Conservation (phyloP, 2,329 filamentous ascomycete species). For the Penicillium sp. region DNA sequence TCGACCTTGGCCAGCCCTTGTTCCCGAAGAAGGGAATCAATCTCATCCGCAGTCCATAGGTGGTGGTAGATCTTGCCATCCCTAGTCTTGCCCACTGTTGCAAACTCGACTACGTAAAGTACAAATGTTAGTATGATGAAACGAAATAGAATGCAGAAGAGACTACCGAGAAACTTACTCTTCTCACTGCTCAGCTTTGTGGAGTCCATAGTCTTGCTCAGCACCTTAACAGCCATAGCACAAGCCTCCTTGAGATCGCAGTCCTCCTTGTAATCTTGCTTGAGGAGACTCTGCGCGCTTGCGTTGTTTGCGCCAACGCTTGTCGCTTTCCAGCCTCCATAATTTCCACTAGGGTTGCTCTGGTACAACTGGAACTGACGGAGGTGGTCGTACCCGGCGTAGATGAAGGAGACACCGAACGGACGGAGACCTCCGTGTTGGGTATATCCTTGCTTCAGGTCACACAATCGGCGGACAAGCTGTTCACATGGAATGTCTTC, state of each 20-base stretch:
- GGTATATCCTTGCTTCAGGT: constrained; percentile 98
- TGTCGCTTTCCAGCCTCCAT: constrained; percentile 98
- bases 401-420: constrained; percentile 99
- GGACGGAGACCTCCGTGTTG: constrained; percentile 97
- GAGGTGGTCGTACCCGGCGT: constrained; percentile 94
- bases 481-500: constrained; percentile 99
- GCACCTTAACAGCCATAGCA: constrained; percentile 93
- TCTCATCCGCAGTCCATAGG: constrained; percentile 95
- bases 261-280: constrained; percentile 99
- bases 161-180: constrained; percentile 61
- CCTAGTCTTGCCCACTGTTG: constrained; percentile 92
- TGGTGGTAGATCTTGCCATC: constrained; percentile 97
- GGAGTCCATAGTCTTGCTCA: constrained; percentile 99
- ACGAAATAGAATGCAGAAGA: neutral
- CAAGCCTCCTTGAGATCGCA: constrained; percentile 95
- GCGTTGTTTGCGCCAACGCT: constrained; percentile 98
- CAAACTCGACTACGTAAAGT: constrained; percentile 76
- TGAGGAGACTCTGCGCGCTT: constrained; percentile 91
- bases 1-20: constrained; percentile 84
- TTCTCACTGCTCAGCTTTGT: constrained; percentile 99
- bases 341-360: constrained; percentile 98
- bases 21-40: constrained; percentile 88
- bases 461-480: constrained; percentile 91
- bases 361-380: constrained; percentile 98
- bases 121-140: constrained; percentile 14